Evolutionary conservation across 2,329 filamentous ascomycete genomes (phyloP), one percentile per base, ranked within the genome.

Genomic region (Exserohilum rostratum): DNA sequence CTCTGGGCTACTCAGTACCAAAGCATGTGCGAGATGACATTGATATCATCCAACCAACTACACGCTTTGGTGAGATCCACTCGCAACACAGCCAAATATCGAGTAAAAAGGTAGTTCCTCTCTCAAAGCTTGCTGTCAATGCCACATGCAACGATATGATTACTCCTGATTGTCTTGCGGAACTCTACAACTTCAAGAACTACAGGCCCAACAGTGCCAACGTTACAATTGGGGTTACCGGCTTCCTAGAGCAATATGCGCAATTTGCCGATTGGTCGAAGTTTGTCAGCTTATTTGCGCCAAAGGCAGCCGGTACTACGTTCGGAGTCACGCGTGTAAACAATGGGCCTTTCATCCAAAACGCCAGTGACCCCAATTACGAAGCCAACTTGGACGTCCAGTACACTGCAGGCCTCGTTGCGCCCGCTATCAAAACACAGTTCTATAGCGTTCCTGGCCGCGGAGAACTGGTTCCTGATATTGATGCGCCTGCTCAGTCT

Each of bases 21-120:
- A 77, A 77, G 46, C 71, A 79, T 0, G 71, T 90, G 6, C 78
- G 80, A 47, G 64, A 76, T 38, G 78, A 85, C 62, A 79, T 90
- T 53, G 82, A 84, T 53, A 79, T 88, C 66, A 84, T 89, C 44
- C 85, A 88, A 69, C 87, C 87, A 1, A 89, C 86, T 0, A 89
- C 84, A 3, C 79, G 83, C 34, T 89, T 89, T 54, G 83, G 83
- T 15, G 76, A 80, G 50, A 77, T 83, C 18, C 71, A 69, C 27
- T 62, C 80, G 2, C 79, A 83, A 52, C 67, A 62, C 39, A 77
- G 69, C 22, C 71, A 72, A 6, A 67, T 77, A 11, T 52, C 71
- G 17, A 66, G 69, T 29, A 60, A 71, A 38, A 64, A 72, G 45
- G 57, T 57, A 3, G 58, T 62, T 7, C 60, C 60, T 7, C 57